Base-by-base conservation (phyloP, 148 eudicot genomes). In the Drosera capensis region DNA sequence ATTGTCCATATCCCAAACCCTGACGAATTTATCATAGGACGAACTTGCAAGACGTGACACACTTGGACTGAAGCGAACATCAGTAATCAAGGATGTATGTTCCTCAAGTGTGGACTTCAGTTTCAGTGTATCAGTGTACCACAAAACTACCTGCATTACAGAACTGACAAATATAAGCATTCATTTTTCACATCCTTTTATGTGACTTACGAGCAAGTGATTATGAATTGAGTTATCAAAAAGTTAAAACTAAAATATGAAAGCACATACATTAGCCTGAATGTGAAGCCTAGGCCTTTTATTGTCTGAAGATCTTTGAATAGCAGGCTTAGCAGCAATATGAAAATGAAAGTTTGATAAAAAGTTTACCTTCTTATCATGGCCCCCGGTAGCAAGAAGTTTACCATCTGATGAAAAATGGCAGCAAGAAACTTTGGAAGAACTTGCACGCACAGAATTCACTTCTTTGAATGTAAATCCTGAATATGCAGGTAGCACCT, bases 391-490 rank as follows among this genome's bases (percentile, higher is more conserved):
- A 49, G 92, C 95, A 46, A 85, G 57, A 62, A 68, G 68, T 63
- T 85, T 85, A 59, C 95, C 95, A 52, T 85, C 93, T 2, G 95
- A 86, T 55, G 95, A 86, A 43, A 86, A 86, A 62, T 86, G 95
- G 48, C 95, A 86, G 66, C 92, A 75, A 6, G 86, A 74, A 51
- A 86, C 81, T 60, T 78, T 78, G n/a, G n/a, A n/a, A 56, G 68
- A 80, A 47, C 77, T 72, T 36, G 80, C 71, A 57, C 73, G 65
- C 66, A 75, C 75, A 60, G 86, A 73, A 7, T 80, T 71, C 40
- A 78, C 74, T 73, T 86, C 95, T 40, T 72, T 77, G 55, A 86
- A 86, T 19, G 95, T 78, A 57, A 86, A 81, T 9, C 88, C 94
- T 87, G 71, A n/a, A n/a, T n/a, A n/a, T n/a, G n/a, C n/a, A n/a